A percentile compares a stretch with the other conserved stretches of the same genome.
Conservation (phyloP, 2,329 filamentous ascomycete species). For the Lizonia empirigonia region DNA sequence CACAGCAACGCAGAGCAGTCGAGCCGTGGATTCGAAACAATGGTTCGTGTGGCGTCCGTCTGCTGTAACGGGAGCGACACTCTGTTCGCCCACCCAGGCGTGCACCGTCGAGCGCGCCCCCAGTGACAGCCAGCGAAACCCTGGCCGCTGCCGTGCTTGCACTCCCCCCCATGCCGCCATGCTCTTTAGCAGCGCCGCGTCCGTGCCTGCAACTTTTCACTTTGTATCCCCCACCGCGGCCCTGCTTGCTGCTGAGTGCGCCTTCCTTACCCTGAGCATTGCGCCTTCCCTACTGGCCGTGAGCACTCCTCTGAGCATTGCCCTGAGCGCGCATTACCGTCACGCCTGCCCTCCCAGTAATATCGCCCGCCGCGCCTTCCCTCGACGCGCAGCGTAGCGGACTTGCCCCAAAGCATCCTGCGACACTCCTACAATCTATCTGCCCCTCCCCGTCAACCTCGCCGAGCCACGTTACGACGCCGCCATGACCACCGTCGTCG, state of each 20-base stretch:
- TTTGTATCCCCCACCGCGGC: conserved; percentile 13
- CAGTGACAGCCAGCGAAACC: conserved; percentile 12
- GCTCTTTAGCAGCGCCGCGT: conserved; percentile 20
- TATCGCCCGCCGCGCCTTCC: conserved; percentile 37
- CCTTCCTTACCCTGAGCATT: conserved; percentile 18
- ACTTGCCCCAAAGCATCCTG: conserved; percentile 38
- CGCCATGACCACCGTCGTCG: conserved; percentile 56
- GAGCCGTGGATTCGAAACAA: conserved; percentile 32
- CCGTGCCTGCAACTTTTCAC: conserved; percentile 17
- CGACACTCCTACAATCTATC: conserved; percentile 45
- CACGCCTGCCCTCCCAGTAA: conserved; percentile 35
- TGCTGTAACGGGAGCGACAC: conserved; percentile 19
- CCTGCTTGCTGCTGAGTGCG: conserved; percentile 6
- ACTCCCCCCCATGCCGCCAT: conserved; percentile 18
- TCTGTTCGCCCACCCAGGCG: conserved; percentile 29
- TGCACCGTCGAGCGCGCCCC: conserved; percentile 10
- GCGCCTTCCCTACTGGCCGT: too few relatives aligned
- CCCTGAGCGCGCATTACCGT: too few relatives aligned
- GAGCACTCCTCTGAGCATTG: too few relatives aligned
- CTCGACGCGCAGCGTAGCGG: conserved; percentile 46
- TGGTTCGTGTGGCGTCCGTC: conserved; percentile 28
- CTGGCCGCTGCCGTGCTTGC: conserved; percentile 19
- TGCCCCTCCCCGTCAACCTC: conserved; percentile 23
- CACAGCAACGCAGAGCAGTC: conserved; percentile 2
- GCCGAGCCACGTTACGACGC: conserved; percentile 27